phyloP scores from a whole-genome alignment of 2,329 filamentous ascomycete genomes.

The Cladosporium cucumerinum region DNA sequence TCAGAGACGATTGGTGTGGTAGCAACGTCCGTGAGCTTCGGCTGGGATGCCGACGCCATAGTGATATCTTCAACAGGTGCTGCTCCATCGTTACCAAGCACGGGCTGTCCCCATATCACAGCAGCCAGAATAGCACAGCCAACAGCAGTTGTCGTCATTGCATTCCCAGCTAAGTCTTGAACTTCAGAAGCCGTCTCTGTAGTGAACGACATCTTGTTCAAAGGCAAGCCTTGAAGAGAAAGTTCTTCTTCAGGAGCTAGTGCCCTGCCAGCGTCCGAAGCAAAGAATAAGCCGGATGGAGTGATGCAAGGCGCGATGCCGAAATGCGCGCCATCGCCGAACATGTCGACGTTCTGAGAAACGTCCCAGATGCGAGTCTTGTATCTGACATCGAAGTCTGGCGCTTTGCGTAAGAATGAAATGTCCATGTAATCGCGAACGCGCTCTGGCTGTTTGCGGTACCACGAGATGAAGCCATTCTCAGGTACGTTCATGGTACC shows the following conservation, averaged over 20 bases:
- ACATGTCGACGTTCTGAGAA: constrained; percentile 69
- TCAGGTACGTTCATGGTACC: constrained; percentile 55
- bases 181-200: constrained; percentile 57
- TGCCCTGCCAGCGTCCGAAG: constrained; percentile 58
- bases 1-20: not conserved
- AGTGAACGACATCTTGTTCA: constrained; percentile 60
- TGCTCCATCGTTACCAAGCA: not conserved
- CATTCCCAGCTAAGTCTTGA: constrained; percentile 72
- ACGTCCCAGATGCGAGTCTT: constrained; percentile 61
- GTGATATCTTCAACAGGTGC: not conserved
- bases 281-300: constrained; percentile 59
- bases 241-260: constrained; percentile 63
- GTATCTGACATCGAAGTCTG: constrained; percentile 53
- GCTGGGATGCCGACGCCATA: not conserved
- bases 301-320: constrained; percentile 68
- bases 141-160: constrained; percentile 73
- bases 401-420: constrained; percentile 50
- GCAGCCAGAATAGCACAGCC: constrained; percentile 60
- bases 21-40: not conserved
- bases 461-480: constrained; percentile 52
- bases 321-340: constrained; percentile 44
- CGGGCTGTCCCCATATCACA: constrained; percentile 45
- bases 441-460: constrained; percentile 52
- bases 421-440: constrained; percentile 65
- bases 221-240: constrained; percentile 64